A percentile compares a stretch with the other conserved stretches of the same genome.
Conservation (phyloP, 495 filamentous ascomycete species). For the Podospora tetraspora region DNA sequence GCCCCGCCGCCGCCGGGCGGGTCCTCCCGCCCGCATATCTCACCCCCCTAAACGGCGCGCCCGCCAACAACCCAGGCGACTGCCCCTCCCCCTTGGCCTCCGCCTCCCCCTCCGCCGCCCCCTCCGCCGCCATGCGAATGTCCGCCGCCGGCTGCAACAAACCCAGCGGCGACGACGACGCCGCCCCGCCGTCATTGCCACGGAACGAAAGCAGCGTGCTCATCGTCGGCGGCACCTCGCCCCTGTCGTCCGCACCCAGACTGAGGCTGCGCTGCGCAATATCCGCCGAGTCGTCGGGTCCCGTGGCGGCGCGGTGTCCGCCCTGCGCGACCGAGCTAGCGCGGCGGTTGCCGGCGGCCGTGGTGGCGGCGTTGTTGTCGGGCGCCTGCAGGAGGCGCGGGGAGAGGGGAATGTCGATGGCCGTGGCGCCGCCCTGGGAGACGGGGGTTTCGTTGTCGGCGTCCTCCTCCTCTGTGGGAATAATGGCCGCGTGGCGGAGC, state of each 20-base stretch:
- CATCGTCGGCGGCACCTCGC: conserved; percentile 49
- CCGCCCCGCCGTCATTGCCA: conserved; percentile 8
- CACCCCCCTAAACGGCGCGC: conserved; percentile 28
- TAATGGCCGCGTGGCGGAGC: conserved; percentile 16
- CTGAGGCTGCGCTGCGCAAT: conserved; percentile 67
- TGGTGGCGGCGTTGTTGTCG: conserved; percentile 22
- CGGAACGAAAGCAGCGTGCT: conserved; percentile 51
- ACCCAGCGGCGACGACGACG: conserved; percentile 25
- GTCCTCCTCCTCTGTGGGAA: conserved; percentile 33
- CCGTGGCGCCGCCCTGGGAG: conserved; percentile 50
- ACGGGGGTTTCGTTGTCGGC: conserved; percentile 31
- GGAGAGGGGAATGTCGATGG: conserved; percentile 80
- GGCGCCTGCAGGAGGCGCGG: conserved; percentile 58
- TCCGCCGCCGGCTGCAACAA: conserved; percentile 43
- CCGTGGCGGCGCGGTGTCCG: conserved; percentile 45
- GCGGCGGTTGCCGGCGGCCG: conserved; percentile 35
- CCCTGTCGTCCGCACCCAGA: conserved; percentile 61
- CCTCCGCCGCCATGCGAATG: conserved; percentile 29
- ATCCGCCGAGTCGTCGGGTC: conserved; percentile 56
- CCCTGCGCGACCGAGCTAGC: conserved; percentile 75
- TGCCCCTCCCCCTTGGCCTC: conserved; percentile 30
- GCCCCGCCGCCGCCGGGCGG: conserved; percentile 27
- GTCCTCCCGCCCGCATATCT: conserved; percentile 20
- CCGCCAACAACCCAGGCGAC: conserved; percentile 20
- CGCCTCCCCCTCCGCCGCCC: conserved; percentile 35